These are phyloP conservation scores for Pouteria campechiana DNA, from an alignment of 179 eudicot species.

Conservation along the genomic window DNA sequence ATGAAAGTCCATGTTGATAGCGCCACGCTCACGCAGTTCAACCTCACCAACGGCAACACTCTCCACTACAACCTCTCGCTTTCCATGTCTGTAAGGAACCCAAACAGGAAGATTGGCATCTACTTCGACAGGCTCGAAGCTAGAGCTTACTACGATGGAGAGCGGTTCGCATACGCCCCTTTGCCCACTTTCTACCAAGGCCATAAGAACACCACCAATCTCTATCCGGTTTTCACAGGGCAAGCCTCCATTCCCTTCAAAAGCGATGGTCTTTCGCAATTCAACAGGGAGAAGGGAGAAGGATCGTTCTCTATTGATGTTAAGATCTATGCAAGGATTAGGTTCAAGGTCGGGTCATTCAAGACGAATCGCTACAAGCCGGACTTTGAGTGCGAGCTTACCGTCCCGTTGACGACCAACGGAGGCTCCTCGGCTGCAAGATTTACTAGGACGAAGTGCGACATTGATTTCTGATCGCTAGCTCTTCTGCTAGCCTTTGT, in stretches of 20 bases:
- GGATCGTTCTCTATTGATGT: conserved; percentile 35
- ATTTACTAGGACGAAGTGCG: too few species aligned
- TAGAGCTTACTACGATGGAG: conserved; percentile 37
- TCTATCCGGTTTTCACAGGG: conserved; percentile 33
- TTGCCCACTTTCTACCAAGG: conserved; percentile 44
- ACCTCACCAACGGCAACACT: conserved; percentile 21
- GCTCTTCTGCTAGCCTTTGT: too few species aligned
- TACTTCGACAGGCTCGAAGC: conserved; percentile 67
- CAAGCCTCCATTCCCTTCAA: too few species aligned
- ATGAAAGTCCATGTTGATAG: conserved; percentile 36
- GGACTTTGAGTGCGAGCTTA: conserved; percentile 57
- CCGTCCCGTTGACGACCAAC: conserved; percentile 39
- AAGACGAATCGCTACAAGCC: conserved; percentile 54
- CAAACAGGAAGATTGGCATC: conserved; percentile 49
- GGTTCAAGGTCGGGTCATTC: conserved; percentile 41
- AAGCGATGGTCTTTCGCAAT: conserved; percentile 14
- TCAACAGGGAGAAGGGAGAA: conserved; percentile 16
- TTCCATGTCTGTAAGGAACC: conserved; percentile 52
- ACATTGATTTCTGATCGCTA: too few species aligned
- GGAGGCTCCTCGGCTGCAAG: too few species aligned
- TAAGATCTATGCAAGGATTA: conserved; percentile 36
- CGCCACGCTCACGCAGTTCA: conserved; percentile 38
- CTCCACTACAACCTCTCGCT: conserved; percentile 39
- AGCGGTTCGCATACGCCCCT: conserved; percentile 19
- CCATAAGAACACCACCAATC: conserved; percentile 33